Evolutionary conservation across 768 basidiomycete genomes (phyloP).

Genomic region (Mycena floridula): DNA sequence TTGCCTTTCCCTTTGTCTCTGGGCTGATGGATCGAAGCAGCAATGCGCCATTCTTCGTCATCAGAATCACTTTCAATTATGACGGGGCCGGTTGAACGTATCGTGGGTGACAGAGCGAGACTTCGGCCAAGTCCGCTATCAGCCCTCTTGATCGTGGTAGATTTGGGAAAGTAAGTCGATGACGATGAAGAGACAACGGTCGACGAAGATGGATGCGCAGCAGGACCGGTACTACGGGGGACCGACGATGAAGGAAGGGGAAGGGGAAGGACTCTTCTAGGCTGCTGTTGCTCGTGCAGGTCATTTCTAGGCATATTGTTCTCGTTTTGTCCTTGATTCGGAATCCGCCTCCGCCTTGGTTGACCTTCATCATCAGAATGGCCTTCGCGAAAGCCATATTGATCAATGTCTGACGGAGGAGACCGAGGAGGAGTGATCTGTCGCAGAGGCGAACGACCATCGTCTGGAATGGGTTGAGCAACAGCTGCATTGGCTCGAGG

Average conservation of each 20-base stretch:
- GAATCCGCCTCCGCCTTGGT: conserved; percentile 18
- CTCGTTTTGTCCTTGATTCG: conserved; percentile 9
- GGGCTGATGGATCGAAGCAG: conserved; percentile 9
- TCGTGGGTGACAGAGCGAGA: conserved; percentile 12
- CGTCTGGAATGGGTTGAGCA: conserved; percentile 5
- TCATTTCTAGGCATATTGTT: background rate
- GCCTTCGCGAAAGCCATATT: conserved; percentile 7
- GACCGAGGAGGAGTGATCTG: conserved; percentile 19
- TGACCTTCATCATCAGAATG: conserved; percentile 22
- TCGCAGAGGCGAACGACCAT: conserved; percentile 20
- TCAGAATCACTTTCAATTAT: conserved; percentile 24
- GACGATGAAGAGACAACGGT: too few relatives aligned
- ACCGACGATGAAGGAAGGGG: too few relatives aligned
- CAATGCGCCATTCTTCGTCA: conserved; percentile 13
- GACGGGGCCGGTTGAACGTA: conserved; percentile 6
- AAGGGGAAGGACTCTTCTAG: too few relatives aligned
- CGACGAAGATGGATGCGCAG: too few relatives aligned
- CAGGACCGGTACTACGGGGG: background rate
- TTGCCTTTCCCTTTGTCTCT: conserved; percentile 9
- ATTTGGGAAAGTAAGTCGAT: too few relatives aligned
- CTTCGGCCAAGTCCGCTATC: background rate
- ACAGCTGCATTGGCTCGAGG: background rate
- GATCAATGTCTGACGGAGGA: conserved; percentile 11
- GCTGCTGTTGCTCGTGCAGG: too few relatives aligned
- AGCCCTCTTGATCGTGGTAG: background rate